phyloP scores from a whole-genome alignment of 371 early-diverging fungal species.

The Catenaria anguillulae region DNA sequence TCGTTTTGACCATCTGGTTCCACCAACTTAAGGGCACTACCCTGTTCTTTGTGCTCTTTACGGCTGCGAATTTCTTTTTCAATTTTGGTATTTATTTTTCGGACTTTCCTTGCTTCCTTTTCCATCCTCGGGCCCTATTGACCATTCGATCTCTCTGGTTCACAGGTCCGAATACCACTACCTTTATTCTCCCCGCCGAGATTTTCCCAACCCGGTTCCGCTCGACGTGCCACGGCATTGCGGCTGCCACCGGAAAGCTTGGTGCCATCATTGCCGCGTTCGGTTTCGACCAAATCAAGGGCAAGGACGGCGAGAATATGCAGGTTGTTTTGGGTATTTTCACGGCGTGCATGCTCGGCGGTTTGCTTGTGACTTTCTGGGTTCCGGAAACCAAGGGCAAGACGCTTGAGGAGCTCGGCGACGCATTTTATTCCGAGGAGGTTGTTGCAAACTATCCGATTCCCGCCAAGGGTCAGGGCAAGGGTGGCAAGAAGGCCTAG shows the following conservation, averaged over 20 bases:
- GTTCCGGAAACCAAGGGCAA: slow-evolving; percentile 17
- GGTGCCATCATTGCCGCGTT: slow-evolving; percentile 68
- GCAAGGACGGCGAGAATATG: neutral
- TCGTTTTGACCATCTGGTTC: slow-evolving; percentile 43
- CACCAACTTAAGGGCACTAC: slow-evolving; percentile 16
- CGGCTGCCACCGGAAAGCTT: slow-evolving; percentile 69
- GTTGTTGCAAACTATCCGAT: neutral
- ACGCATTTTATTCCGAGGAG: neutral
- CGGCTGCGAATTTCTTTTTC: slow-evolving; percentile 70
- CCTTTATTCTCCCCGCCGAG: slow-evolving; percentile 75
- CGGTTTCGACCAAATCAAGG: slow-evolving; percentile 51
- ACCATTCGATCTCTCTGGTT: no score
- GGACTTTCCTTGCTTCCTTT: no score
- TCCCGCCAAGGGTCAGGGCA: neutral
- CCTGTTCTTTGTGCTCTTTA: slow-evolving; percentile 50
- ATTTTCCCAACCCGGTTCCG: slow-evolving; percentile 73
- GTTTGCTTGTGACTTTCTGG: slow-evolving; percentile 10
- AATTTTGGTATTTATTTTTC: no score
- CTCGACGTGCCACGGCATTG: slow-evolving; percentile 75
- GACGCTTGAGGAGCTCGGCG: slow-evolving; percentile 6
- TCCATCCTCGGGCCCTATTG: no score
- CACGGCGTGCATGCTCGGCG: slow-evolving; percentile 13
- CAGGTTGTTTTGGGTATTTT: slow-evolving; percentile 12
- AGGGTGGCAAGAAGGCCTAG: neutral
- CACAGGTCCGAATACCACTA: slow-evolving; percentile 75